phyloP scores from a whole-genome alignment of 2,329 filamentous ascomycete species.

The Chaetomiaceae sp. region DNA sequence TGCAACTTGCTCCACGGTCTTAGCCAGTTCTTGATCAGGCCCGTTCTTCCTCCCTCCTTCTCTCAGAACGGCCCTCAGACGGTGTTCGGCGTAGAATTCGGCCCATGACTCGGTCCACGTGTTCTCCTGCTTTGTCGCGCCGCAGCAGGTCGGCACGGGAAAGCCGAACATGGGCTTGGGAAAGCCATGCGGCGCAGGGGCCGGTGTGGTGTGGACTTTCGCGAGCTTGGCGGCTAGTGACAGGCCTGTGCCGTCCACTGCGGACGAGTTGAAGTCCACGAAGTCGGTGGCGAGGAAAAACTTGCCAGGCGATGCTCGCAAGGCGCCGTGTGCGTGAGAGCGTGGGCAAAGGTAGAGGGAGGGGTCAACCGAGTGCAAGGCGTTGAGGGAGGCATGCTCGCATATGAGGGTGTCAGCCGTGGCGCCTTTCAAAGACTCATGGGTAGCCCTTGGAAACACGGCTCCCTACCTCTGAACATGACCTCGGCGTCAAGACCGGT shows the following conservation, averaged over 20 bases:
- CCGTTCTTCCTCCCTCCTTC: conserved; percentile 57
- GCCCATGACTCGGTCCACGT: conserved; percentile 67
- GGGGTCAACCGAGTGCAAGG: conserved; percentile 66
- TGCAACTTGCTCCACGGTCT: conserved; percentile 59
- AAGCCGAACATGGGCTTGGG: conserved; percentile 70
- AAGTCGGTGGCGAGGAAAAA: conserved; percentile 72
- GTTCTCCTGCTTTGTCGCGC: conserved; percentile 77
- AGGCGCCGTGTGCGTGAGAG: conserved; percentile 64
- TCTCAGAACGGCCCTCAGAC: conserved; percentile 59
- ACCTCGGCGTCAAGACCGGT: conserved; percentile 49
- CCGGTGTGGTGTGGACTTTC: conserved; percentile 68
- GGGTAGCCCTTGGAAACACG: not conserved
- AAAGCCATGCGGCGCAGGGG: conserved; percentile 56
- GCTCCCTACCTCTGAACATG: conserved; percentile 55
- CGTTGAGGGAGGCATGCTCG: conserved; percentile 78
- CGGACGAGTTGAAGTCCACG: conserved; percentile 53
- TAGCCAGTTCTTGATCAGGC: conserved; percentile 52
- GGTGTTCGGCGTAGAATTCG: conserved; percentile 74
- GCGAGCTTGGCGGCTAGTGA: conserved; percentile 72
- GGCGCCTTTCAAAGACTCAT: no score
- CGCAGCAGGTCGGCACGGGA: conserved; percentile 78
- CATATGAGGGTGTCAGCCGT: conserved; percentile 41
- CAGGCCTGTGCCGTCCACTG: conserved; percentile 39
- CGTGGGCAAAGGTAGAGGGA: conserved; percentile 73
- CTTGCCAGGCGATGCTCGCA: conserved; percentile 43